Base-by-base conservation (phyloP, 805 yeast genomes). In the Saturnispora dispora region DNA sequence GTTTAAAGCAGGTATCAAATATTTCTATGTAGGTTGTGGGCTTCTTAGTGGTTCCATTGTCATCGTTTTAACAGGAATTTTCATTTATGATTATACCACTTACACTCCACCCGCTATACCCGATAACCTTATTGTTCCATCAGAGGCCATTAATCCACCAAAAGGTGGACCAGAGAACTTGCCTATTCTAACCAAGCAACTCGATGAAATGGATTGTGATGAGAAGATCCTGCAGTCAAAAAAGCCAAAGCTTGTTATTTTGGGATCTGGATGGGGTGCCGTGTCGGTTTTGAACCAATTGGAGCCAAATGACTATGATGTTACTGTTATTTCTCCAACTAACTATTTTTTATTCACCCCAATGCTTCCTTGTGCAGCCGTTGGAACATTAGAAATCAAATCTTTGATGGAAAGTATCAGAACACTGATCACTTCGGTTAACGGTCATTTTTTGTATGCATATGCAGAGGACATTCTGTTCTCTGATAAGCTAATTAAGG, bases 341-440 rank as follows among this genome's bases (percentile, higher is more conserved):
- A 91, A 90, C 76, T 91, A 88, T 75, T 89, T 90, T 71, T 74
- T 90, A 60, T 90, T 91, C 77, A 90, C 98, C 52, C 97, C 97
- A 18, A 74, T 90, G 67, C 75, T 90, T 60, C 97, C 98, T 42
- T 86, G 95, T 28, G 86, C 91, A 58, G 95, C 97, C 50, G 90
- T 96, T 33, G 97, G 97, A 55, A 86, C 96, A 50, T 80, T 88
- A 53, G 97, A 90, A 63, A 69, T 79, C 57, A 87, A 93, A 68
- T 88, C 97, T 30, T 88, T 90, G 64, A 84, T 88, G 71, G 97
- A 90, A 68, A 96, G 96, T 42, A 88, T 91, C 50, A 81, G 96
- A 69, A 73, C 84, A 51, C 83, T 91, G 61, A 83, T 93, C 53
- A 82, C 95, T 71, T 70, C 67, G 2, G 88, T 88, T 63, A 88